Conservation (phyloP, 176 grass and related monocot species). For the Cenchrus americanus region DNA sequence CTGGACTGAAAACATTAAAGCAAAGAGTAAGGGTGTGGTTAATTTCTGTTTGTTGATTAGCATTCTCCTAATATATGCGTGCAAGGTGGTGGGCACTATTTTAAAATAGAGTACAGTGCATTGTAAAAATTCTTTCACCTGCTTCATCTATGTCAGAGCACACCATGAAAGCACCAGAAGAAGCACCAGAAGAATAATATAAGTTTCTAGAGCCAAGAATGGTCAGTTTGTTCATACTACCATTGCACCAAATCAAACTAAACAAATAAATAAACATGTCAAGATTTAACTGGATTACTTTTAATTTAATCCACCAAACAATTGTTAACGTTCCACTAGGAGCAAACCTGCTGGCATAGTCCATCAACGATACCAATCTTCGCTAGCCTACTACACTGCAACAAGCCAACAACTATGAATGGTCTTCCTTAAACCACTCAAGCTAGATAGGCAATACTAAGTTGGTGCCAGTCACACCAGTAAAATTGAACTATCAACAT, state of each 20-base stretch:
- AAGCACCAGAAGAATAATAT: neutral
- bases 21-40: neutral
- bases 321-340: neutral
- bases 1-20: neutral
- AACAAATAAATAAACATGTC: neutral
- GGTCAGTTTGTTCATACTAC: neutral
- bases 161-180: neutral
- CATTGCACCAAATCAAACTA: neutral
- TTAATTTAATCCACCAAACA: neutral
- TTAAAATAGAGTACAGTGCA: neutral
- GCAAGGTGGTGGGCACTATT: neutral
- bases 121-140: constrained; percentile 1
- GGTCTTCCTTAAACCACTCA: neutral
- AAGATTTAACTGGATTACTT: neutral
- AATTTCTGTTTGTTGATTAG: neutral
- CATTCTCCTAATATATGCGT: neutral
- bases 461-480: neutral
- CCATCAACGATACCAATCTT: neutral
- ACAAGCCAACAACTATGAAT: constrained; percentile 26
- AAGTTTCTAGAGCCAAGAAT: neutral
- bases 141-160: neutral
- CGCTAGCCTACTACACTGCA: constrained; percentile 14
- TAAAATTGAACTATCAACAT: constrained; percentile 7
- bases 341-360: constrained; percentile 19
- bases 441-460: neutral